A percentile compares a stretch with the other conserved stretches of the same genome.
phyloP scores from a whole-genome alignment of 2,329 filamentous ascomycete genomes.

The Ceratocystis ficicola region DNA sequence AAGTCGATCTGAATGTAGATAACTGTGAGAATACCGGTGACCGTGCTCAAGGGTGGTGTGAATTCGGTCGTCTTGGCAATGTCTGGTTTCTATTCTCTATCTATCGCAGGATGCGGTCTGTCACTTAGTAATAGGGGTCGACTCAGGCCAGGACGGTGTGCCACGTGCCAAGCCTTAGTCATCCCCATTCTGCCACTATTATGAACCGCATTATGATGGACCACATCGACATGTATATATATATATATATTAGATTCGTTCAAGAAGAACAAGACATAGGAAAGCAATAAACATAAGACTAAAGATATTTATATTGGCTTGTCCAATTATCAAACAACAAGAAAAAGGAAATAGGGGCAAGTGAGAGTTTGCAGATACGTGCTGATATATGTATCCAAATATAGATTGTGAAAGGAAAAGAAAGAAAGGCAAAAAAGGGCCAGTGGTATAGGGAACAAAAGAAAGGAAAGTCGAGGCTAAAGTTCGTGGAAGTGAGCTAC shows the following conservation, averaged over 20 bases:
- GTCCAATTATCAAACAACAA: neutral
- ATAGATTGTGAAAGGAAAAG: neutral
- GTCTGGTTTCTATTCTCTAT: too few species aligned
- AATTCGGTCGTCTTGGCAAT: too few species aligned
- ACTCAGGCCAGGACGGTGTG: too few species aligned
- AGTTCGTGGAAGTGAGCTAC: neutral
- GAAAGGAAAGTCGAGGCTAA: neutral
- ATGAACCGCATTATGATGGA: too few species aligned
- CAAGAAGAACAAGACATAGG: neutral
- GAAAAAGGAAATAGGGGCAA: neutral
- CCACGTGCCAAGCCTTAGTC: too few species aligned
- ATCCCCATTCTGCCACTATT: too few species aligned
- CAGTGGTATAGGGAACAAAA: neutral
- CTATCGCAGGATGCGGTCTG: too few species aligned
- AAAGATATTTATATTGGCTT: neutral
- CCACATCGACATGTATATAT: too few species aligned
- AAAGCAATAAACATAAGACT: neutral
- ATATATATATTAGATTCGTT: neutral
- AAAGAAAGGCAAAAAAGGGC: neutral
- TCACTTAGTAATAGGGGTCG: too few species aligned
- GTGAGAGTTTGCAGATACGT: neutral
- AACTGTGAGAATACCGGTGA: too few species aligned
- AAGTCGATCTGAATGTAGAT: too few species aligned
- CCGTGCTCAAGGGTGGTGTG: too few species aligned
- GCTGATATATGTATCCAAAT: neutral